A percentile compares a stretch with the other conserved stretches of the same genome.
Conservation (phyloP, 495 filamentous ascomycete genomes). For the Penicillium angulare region DNA sequence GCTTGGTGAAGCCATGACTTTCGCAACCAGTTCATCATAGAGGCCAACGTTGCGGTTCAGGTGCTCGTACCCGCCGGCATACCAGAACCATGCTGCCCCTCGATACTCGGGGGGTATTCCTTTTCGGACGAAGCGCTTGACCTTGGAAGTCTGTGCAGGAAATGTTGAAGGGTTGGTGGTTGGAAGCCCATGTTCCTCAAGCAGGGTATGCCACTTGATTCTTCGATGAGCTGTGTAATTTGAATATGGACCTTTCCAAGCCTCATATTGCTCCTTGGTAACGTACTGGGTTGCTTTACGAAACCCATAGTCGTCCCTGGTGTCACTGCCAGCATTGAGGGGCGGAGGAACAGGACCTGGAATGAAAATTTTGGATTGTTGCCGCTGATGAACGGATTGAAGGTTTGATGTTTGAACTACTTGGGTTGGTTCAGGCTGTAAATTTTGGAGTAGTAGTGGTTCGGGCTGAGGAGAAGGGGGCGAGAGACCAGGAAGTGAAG, state of each 20-base stretch:
- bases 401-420: constrained; percentile 5
- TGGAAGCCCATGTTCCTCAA: constrained; percentile 73
- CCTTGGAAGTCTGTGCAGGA: constrained; percentile 73
- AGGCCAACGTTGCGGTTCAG: constrained; percentile 69
- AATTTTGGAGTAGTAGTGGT: constrained; percentile 1
- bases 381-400: constrained; percentile 17
- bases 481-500: not conserved
- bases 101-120: constrained; percentile 93
- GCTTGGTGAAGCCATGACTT: constrained; percentile 59
- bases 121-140: constrained; percentile 88
- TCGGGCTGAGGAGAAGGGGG: not conserved
- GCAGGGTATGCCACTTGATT: constrained; percentile 76
- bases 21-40: constrained; percentile 67
- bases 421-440: too few relatives aligned
- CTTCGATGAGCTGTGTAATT: constrained; percentile 65
- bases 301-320: constrained; percentile 87
- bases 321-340: constrained; percentile 29
- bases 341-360: constrained; percentile 42
- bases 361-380: constrained; percentile 40
- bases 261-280: constrained; percentile 71
- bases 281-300: constrained; percentile 83
- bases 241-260: constrained; percentile 72
- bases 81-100: constrained; percentile 95
- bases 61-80: constrained; percentile 82
- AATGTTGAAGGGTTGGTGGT: constrained; percentile 72